Evolutionary conservation across 495 filamentous ascomycete species (phyloP), one percentile per base, ranked within the genome.

Genomic region (Gamarada debralockiae): DNA sequence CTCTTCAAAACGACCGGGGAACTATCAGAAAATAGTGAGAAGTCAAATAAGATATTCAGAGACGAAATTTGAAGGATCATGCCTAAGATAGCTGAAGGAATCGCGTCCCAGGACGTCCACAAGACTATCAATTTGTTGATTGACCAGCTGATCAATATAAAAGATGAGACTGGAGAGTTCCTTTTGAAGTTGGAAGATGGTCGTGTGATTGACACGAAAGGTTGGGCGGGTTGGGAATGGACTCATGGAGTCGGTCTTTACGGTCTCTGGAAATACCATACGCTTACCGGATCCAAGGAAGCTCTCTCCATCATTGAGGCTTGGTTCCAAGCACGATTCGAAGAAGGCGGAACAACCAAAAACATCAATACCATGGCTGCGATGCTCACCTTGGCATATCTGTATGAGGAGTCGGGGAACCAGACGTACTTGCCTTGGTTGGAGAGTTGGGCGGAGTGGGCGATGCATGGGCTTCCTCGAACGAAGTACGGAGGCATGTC

Each of bases 351-450:
- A 23, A 88, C 84, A 0, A 86, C 84, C 2, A 90, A 90, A 61
- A 90, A 90, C 56, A 88, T 89, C 73, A 90, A 90, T 69, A 89
- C 86, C 1, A 88, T 89, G 85, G 76, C 80, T 8, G 77, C 78
- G 3, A 85, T 90, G 60, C 69, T 90, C 15, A 87, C 85, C 0
- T 76, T 89, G 1, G 84, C 85, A 0, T 81, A 80, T 53, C 73
- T 88, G 9, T 88, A 88, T 57, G 83, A 89, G 64, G 76, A 80
- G 55, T 84, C 81, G 0, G 62, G 73, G 10, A 81, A 88, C 47
- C 53, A 61, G 47, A 76, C 74, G 0, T 89, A 86, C 48, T 65
- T 85, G 5, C 78, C 82, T 0, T 87, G 83, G 83, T 73, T 89
- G 3, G 85, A 88, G 56, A 68, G 77, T 36, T 89, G 85, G 85